Conservation (phyloP, 148 eudicot species). For the Camellia sinensis region DNA sequence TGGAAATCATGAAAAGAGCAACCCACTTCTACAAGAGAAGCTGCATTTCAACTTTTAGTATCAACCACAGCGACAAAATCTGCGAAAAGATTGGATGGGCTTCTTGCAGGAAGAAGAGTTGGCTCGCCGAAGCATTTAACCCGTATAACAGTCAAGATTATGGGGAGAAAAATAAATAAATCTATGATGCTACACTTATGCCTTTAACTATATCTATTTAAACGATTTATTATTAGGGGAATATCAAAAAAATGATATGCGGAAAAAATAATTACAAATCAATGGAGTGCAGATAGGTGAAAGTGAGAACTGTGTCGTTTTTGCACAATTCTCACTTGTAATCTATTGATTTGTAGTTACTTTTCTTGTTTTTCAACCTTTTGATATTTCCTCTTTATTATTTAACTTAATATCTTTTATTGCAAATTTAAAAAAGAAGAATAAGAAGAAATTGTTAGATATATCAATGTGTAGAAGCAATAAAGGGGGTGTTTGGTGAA, state of each 20-base stretch:
- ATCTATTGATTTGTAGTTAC: not conserved
- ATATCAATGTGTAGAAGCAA: not conserved
- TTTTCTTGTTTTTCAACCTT: no score
- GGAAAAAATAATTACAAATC: no score
- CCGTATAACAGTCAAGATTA: slow-evolving; percentile 87
- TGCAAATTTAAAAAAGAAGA: not conserved
- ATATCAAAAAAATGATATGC: no score
- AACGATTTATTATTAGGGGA: not conserved
- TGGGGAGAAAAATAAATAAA: slow-evolving; percentile 21
- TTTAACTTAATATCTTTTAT: not conserved
- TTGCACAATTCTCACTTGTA: no score
- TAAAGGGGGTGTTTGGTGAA: no score
- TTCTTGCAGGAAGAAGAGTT: slow-evolving; percentile 75
- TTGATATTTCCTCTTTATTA: no score
- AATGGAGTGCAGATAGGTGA: no score
- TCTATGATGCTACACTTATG: not conserved
- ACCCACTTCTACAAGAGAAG: slow-evolving; percentile 82
- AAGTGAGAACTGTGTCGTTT: no score
- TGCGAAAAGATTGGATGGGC: slow-evolving; percentile 91
- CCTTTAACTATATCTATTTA: not conserved
- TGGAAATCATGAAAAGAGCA: slow-evolving; percentile 76
- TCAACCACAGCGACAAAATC: slow-evolving; percentile 77
- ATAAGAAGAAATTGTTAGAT: not conserved
- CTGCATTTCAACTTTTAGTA: slow-evolving; percentile 86
- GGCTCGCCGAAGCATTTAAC: slow-evolving; percentile 79